Base-by-base conservation (phyloP, 2,329 filamentous ascomycete genomes). In the Sporothrix curviconia region DNA sequence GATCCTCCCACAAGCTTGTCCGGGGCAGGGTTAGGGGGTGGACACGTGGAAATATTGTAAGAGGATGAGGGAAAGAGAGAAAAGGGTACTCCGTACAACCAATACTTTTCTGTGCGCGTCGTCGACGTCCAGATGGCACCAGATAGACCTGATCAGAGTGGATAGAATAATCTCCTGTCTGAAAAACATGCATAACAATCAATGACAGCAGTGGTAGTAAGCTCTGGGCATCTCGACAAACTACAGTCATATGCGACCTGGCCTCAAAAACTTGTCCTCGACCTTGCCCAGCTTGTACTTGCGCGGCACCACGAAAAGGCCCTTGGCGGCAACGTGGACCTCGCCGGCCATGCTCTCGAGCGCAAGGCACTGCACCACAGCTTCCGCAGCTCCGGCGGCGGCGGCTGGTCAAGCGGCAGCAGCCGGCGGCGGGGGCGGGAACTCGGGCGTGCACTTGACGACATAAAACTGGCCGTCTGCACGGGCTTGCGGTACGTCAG, bases 401-500 rank as follows among this genome's bases (percentile, higher is more conserved):
- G n/a, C n/a, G n/a, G n/a, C n/a, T n/a, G n/a, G n/a, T n/a, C n/a
- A n/a, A 70, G 51, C 69, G 67, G 62, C 68, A 69, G 2, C 69
- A 69, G 58, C 65, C 64, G 56, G 65, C 63, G 8, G 28, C 43
- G 37, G 56, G 60, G 1, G 61, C 37, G 56, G 66, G 57, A 78
- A 11, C n/a, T 60, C 68, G 43, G 78, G 77, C 53, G 72, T 68
- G 12, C 77, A 75, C 57, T 77, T 74, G 7, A 90, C 71, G 32
- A 86, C 74, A 70, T 89, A 89, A 68, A 87, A n/a, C n/a, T 88
- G 39, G 76, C 72, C 55, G 80, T 79, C 36, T 76, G 69, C 7
- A 84, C 82, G 0, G 83, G 84, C 57, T 76, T 78, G 43, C 79
- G 75, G 68, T 90, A 92, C 55, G 78, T 76, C 50, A 91, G 66